Evolutionary conservation across 208 protist species (phyloP).

Genomic region (Crithidia sp.): DNA sequence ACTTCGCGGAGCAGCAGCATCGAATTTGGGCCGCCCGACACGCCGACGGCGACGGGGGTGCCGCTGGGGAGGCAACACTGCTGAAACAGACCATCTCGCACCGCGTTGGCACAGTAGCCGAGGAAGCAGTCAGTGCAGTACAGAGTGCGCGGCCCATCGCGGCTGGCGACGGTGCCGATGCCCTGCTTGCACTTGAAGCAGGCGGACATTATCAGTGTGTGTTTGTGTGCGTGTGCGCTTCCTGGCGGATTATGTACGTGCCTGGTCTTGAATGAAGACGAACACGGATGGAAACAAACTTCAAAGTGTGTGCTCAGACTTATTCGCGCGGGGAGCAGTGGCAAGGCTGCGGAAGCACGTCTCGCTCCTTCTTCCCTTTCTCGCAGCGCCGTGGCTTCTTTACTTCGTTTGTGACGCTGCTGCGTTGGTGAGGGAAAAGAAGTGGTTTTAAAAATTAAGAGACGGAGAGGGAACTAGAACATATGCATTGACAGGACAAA

Average conservation of each 20-base stretch:
- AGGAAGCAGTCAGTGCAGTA: conserved; percentile 84
- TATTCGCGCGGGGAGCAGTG: too few species aligned
- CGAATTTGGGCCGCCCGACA: conserved; percentile 75
- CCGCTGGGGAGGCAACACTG: conserved; percentile 64
- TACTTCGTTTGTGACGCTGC: too few species aligned
- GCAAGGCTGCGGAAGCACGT: too few species aligned
- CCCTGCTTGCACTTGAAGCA: conserved; percentile 84
- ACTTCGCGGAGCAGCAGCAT: conserved; percentile 75
- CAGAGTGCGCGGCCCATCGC: conserved; percentile 63
- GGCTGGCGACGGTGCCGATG: conserved; percentile 52
- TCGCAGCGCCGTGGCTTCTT: too few species aligned
- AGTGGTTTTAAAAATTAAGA: too few species aligned
- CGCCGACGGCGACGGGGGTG: conserved; percentile 69
- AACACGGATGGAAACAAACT: too few species aligned
- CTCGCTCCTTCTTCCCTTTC: too few species aligned
- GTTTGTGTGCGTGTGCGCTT: not conserved
- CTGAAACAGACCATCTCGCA: conserved; percentile 63
- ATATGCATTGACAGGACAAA: too few species aligned
- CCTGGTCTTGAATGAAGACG: too few species aligned
- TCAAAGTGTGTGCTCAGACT: too few species aligned
- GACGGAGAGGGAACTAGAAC: too few species aligned
- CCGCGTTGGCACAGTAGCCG: conserved; percentile 51
- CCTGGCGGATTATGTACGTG: not conserved
- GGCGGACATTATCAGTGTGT: conserved; percentile 9
- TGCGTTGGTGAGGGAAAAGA: too few species aligned